phyloP scores from a whole-genome alignment of 2,329 filamentous ascomycete species.

The Cladosporium sp. region DNA sequence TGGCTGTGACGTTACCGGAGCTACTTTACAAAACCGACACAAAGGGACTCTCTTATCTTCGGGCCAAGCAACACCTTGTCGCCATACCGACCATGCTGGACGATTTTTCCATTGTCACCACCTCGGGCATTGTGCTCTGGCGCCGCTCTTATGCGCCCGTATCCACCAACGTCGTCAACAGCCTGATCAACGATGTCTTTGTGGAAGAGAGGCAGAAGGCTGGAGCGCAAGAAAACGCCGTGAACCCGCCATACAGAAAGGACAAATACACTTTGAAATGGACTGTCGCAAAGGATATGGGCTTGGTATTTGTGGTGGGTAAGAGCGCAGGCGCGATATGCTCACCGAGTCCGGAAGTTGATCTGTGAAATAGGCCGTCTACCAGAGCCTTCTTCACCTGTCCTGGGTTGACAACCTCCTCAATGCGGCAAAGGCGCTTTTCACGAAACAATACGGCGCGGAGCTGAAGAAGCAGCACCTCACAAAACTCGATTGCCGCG shows the following conservation, averaged over 20 bases:
- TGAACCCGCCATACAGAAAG: constrained; percentile 73
- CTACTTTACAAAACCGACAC: too few relatives aligned
- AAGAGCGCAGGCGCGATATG: constrained; percentile 6
- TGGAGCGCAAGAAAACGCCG: constrained; percentile 49
- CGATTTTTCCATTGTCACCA: constrained; percentile 93
- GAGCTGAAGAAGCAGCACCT: constrained; percentile 77
- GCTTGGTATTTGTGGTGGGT: constrained; percentile 87
- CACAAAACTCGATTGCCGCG: constrained; percentile 68
- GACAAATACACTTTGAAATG: constrained; percentile 95
- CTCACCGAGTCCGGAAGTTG: constrained; percentile 11
- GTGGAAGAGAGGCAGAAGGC: constrained; percentile 81
- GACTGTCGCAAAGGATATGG: constrained; percentile 86
- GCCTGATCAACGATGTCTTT: constrained; percentile 92
- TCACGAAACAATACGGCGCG: constrained; percentile 82
- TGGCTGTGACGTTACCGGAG: too few relatives aligned
- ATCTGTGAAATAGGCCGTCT: constrained; percentile 68
- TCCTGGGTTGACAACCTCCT: constrained; percentile 97
- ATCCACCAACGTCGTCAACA: constrained; percentile 81
- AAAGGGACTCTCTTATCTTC: too few relatives aligned
- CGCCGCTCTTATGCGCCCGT: constrained; percentile 79
- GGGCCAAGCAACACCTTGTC: too few relatives aligned
- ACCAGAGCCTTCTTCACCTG: constrained; percentile 88
- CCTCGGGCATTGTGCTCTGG: constrained; percentile 95
- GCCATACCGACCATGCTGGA: constrained; percentile 66
- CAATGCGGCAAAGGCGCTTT: constrained; percentile 89